These are phyloP conservation scores for Coemansia erecta DNA, from an alignment of 192 early-diverging fungal genomes.

Conservation along the genomic window DNA sequence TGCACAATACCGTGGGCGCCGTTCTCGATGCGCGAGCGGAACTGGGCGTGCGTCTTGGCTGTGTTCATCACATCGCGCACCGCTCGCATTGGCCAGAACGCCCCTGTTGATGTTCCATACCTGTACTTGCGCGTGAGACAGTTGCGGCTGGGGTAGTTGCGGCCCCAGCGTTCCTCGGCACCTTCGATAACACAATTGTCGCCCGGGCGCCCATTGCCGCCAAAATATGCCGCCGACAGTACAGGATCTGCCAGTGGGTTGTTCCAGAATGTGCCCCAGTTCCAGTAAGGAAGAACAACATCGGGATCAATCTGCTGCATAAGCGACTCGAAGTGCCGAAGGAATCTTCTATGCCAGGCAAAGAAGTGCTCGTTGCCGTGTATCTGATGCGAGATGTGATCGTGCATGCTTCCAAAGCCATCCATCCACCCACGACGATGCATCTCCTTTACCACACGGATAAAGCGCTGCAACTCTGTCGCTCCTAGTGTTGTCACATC, in stretches of 20 bases:
- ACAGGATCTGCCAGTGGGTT: conserved; percentile 46
- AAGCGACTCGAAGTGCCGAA: conserved; percentile 53
- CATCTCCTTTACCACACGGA: conserved; percentile 45
- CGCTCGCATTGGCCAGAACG: conserved; percentile 51
- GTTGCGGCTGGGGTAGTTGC: conserved; percentile 46
- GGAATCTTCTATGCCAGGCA: conserved; percentile 55
- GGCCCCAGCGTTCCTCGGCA: conserved; percentile 51
- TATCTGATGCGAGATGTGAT: conserved; percentile 51
- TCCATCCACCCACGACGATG: conserved; percentile 56
- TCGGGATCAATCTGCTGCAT: conserved; percentile 55
- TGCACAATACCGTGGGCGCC: conserved; percentile 56
- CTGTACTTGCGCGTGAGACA: conserved; percentile 50
- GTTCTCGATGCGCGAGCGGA: conserved; percentile 55
- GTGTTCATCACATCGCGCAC: conserved; percentile 44
- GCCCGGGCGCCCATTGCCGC: conserved; percentile 40
- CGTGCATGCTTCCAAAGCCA: conserved; percentile 54
- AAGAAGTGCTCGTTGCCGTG: conserved; percentile 57
- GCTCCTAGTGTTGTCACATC: conserved; percentile 34
- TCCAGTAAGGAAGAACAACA: conserved; percentile 63
- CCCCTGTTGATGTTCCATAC: conserved; percentile 32
- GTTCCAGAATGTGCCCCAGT: conserved; percentile 59
- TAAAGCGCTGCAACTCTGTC: conserved; percentile 36
- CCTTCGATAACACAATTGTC: conserved; percentile 58
- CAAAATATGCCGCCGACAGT: conserved; percentile 32
- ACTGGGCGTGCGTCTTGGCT: conserved; percentile 40